Evolutionary conservation across 1,284 basidiomycete genomes (phyloP).

Genomic region (Taiwanofungus camphoratus): DNA sequence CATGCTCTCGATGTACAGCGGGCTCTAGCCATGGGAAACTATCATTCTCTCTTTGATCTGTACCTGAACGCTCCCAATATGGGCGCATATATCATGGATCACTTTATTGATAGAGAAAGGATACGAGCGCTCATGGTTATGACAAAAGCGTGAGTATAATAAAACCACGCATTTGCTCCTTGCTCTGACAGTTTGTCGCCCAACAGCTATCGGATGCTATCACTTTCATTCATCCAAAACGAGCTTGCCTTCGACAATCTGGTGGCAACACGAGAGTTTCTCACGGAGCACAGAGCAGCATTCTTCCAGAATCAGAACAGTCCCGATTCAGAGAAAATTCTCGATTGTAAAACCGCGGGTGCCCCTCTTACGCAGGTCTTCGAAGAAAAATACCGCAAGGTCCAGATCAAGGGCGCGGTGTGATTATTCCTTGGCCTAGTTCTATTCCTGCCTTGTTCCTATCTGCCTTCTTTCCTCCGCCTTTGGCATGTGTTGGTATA

Average conservation of each 20-base stretch:
- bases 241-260: conserved; percentile 82
- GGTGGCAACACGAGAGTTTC: conserved; percentile 64
- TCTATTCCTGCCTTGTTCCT: conserved; percentile 1
- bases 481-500: background rate
- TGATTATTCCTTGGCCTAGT: conserved; percentile 13
- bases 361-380: conserved; percentile 50
- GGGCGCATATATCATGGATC: conserved; percentile 99
- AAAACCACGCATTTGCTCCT: conserved; percentile 8
- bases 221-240: conserved; percentile 72
- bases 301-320: conserved; percentile 62
- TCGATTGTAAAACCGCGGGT: conserved; percentile 62
- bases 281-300: conserved; percentile 65
- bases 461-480: background rate
- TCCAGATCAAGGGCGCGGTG: conserved; percentile 63
- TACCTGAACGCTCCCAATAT: conserved; percentile 90
- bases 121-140: conserved; percentile 85
- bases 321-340: conserved; percentile 51
- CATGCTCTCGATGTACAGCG: conserved; percentile 91
- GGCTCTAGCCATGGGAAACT: conserved; percentile 89
- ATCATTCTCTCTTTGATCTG: conserved; percentile 85
- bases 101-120: conserved; percentile 92
- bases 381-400: conserved; percentile 73
- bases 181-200: background rate
- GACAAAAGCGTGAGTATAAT: conserved; percentile 78
- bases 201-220: conserved; percentile 73